Evolutionary conservation across 1,284 basidiomycete species (phyloP), one percentile per base, ranked within the genome.

Genomic region (Cryptococcus hybrid): DNA sequence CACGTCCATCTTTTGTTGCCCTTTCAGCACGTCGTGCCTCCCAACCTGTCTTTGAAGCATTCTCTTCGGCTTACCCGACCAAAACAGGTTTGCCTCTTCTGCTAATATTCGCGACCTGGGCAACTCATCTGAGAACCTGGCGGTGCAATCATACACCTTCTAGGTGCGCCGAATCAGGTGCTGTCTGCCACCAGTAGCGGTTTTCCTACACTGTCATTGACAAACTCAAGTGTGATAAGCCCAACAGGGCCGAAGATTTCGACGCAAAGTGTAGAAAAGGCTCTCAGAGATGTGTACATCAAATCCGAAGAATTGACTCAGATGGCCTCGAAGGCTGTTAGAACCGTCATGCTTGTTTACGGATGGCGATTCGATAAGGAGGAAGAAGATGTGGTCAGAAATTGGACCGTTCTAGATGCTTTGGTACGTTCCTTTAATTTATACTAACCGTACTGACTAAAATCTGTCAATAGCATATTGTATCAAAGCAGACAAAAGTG

Each of bases 61-160:
- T 68, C 51, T 52, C 55, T 15, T 52, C 24, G 38, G 59, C 42
- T 40, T 47, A 35, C 35, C 63, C 56, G 53, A 54, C 52, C 36
- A 30, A 30, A 63, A 61, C 56, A 64, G 74, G 9, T 73, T 73
- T 62, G 69, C 71, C 7, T 72, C 70, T 15, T 69, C 69, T 0
- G 59, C 63, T 13, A 63, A 66, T 5, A 30, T 56, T 2, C 47
- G 54, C 8, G 55, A 56, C 34, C n/a, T 56, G 2, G 48, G 45
- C 44, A 36, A 45, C n/a, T 58, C 55, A 50, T 51, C 56, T 24
- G 57, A 61, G 50, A 60, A 36, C 61, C 58, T 1, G 61, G 64
- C 7, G 62, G 64, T 2, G 65, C 71, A 1, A 71, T 74, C 36
- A 60, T 76, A 2, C 73, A 74, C 56, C 60, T 74, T 5, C 59